These are phyloP conservation scores for Xylaria longipes DNA, from an alignment of 495 filamentous ascomycete species.

Conservation along the genomic window DNA sequence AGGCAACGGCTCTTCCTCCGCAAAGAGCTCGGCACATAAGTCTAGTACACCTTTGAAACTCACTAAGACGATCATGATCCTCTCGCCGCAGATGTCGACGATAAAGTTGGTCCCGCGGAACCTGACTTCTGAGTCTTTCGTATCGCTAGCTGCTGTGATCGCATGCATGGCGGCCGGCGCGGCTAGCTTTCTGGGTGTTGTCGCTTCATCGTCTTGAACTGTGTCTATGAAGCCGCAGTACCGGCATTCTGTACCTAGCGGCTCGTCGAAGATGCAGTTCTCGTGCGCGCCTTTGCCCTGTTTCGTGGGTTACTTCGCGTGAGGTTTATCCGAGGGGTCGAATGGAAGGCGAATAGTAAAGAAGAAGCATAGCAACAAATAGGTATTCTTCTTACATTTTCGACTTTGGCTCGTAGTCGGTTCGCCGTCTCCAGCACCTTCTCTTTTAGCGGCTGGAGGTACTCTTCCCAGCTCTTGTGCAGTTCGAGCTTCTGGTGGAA, in stretches of 20 bases:
- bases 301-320: neutral
- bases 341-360: neutral
- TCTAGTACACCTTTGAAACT: conserved; percentile 2
- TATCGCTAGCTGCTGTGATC: conserved; percentile 6
- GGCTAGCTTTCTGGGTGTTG: conserved; percentile 29
- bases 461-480: conserved; percentile 21
- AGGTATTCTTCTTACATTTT: neutral
- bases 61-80: conserved; percentile 28
- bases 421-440: conserved; percentile 2
- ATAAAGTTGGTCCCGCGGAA: conserved; percentile 34
- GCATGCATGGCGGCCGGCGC: conserved; percentile 36
- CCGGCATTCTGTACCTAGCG: conserved; percentile 27
- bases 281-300: neutral
- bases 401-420: neutral
- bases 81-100: conserved; percentile 26
- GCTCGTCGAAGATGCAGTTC: neutral
- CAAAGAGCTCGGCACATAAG: conserved; percentile 4
- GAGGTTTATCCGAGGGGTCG: neutral
- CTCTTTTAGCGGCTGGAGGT: conserved; percentile 29
- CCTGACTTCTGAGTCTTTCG: conserved; percentile 8
- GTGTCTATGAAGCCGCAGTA: conserved; percentile 35
- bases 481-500: conserved; percentile 12
- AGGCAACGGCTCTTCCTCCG: conserved; percentile 4
- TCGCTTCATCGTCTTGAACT: conserved; percentile 21
- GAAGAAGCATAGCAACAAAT: neutral